These are phyloP conservation scores for Podila epigama DNA, from an alignment of 192 early-diverging fungal genomes.

Conservation along the genomic window DNA sequence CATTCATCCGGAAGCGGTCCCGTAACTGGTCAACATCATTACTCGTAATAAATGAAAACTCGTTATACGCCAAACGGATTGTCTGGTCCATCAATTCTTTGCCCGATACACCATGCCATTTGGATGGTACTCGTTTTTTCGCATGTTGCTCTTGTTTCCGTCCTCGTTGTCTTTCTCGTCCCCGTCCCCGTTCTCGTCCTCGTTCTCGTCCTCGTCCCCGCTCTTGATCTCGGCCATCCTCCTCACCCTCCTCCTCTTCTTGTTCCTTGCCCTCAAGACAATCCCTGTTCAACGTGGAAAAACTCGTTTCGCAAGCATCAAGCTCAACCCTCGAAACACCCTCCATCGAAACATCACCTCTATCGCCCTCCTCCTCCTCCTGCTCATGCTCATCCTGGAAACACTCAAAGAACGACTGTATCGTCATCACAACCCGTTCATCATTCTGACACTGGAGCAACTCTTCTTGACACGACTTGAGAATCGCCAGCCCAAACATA, in stretches of 20 bases:
- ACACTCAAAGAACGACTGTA: constrained; percentile 26
- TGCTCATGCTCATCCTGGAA: not conserved
- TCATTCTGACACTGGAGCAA: constrained; percentile 27
- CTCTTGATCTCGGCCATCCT: not conserved
- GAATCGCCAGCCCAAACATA: constrained; percentile 34
- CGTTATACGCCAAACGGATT: constrained; percentile 13
- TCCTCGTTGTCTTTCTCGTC: not conserved
- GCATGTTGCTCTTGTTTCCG: not conserved
- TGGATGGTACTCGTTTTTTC: not conserved
- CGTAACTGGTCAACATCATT: constrained; percentile 25
- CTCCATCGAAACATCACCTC: not conserved
- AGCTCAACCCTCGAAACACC: no score
- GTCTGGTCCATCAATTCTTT: constrained; percentile 19
- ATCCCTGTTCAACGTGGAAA: no score
- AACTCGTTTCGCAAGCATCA: no score
- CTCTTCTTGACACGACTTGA: constrained; percentile 29
- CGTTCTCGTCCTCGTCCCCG: not conserved
- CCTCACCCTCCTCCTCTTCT: not conserved
- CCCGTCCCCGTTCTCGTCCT: not conserved
- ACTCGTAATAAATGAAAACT: constrained; percentile 28
- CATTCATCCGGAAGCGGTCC: constrained; percentile 34
- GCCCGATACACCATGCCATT: not conserved
- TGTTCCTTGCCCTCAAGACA: not conserved
- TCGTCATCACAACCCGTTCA: constrained; percentile 21
- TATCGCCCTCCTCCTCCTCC: not conserved